These are phyloP conservation scores for Symbiodinium pilosum DNA, from an alignment of 73 alveolate species.

Conservation along the genomic window DNA sequence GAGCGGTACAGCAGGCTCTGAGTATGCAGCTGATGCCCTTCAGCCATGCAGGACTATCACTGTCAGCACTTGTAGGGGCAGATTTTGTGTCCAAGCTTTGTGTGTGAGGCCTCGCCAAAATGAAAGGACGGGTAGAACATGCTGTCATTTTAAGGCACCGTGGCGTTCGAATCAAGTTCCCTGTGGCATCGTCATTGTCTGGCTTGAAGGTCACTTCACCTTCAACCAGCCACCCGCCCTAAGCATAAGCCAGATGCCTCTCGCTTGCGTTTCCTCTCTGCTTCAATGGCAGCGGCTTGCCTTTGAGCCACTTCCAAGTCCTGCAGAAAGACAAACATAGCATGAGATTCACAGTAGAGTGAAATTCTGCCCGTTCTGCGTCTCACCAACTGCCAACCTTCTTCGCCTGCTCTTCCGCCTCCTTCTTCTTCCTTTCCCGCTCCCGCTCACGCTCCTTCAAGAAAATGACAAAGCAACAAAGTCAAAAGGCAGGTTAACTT, in stretches of 20 bases:
- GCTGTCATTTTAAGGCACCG: no score
- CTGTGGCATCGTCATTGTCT: no score
- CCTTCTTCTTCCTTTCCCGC: slow-evolving; percentile 37
- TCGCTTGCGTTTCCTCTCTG: slow-evolving; percentile 68
- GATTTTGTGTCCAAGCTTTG: no score
- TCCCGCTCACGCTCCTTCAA: slow-evolving; percentile 56
- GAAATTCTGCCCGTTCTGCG: neutral
- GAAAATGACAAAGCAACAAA: neutral
- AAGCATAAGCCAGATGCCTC: slow-evolving; percentile 76
- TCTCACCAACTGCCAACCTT: slow-evolving; percentile 42
- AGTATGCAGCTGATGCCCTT: no score
- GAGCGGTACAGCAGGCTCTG: no score
- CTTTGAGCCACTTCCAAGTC: neutral
- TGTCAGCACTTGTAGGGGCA: no score
- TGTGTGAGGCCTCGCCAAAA: no score
- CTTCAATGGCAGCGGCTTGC: slow-evolving; percentile 63
- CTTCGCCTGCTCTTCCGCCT: slow-evolving; percentile 61
- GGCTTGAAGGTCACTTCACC: no score
- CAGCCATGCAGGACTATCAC: no score
- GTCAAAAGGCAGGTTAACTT: no score
- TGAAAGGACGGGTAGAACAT: no score
- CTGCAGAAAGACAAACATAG: neutral
- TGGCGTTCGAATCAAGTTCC: no score
- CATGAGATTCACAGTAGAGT: neutral
- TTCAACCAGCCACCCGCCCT: neutral